Percentiles rank a stretch among this genome's conserved stretches.
Conservation (phyloP, 2,329 filamentous ascomycete genomes). For the Ceratocystis destructans region DNA sequence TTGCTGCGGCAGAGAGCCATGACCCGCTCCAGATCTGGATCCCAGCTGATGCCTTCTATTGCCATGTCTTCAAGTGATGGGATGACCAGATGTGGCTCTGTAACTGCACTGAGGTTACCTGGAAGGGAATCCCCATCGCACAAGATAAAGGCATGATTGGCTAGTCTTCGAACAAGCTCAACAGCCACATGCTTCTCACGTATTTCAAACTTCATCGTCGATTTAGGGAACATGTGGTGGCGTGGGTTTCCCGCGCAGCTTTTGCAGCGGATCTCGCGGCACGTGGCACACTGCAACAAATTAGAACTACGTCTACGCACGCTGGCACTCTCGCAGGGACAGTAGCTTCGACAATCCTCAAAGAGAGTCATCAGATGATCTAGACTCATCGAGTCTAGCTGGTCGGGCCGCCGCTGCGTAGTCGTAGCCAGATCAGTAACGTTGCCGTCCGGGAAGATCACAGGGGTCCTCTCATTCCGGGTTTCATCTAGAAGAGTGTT, state of each 20-base stretch:
- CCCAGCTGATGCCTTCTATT: not conserved
- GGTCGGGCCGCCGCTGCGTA: not conserved
- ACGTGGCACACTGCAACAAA: slow-evolving; percentile 25
- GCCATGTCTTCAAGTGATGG: slow-evolving; percentile 7
- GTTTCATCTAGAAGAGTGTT: slow-evolving; percentile 6
- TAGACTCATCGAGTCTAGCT: not conserved
- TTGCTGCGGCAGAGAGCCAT: slow-evolving; percentile 15
- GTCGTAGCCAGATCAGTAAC: not conserved
- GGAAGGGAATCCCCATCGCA: not conserved
- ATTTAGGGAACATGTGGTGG: slow-evolving; percentile 24
- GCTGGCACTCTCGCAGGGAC: slow-evolving; percentile 27
- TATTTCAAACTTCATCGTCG: not conserved
- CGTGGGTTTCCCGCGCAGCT: slow-evolving; percentile 30
- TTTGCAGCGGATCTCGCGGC: slow-evolving; percentile 28
- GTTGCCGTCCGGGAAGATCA: not conserved
- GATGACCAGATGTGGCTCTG: slow-evolving; percentile 5
- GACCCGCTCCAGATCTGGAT: not conserved
- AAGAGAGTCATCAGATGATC: not conserved
- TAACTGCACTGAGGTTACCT: not conserved
- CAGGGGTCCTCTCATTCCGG: not conserved
- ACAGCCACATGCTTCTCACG: not conserved
- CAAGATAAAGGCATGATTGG: slow-evolving; percentile 7
- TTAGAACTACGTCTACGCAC: slow-evolving; percentile 23
- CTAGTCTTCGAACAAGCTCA: slow-evolving; percentile 9
- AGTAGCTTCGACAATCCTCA: slow-evolving; percentile 22